A percentile compares a stretch with the other conserved stretches of the same genome.
These are phyloP conservation scores for Vitis hybrid DNA, from an alignment of 177 flowering plant genomes.

Conservation along the genomic window DNA sequence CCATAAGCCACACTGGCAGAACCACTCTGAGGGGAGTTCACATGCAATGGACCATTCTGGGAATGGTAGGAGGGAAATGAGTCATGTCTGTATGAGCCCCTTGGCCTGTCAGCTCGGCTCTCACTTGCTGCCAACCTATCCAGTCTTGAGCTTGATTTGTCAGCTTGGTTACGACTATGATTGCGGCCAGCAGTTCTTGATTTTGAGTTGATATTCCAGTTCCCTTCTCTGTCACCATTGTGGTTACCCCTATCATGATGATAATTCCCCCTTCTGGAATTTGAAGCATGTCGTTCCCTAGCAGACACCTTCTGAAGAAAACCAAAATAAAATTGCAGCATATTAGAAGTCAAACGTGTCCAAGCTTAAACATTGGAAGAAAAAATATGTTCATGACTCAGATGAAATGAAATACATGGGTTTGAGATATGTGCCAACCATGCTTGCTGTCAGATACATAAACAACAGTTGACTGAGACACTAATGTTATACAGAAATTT, in stretches of 20 bases:
- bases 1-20: conserved; percentile 62
- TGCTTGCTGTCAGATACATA: too few species aligned
- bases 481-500: too few species aligned
- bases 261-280: conserved; percentile 66
- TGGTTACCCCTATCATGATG: conserved; percentile 64
- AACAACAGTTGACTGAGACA: too few species aligned
- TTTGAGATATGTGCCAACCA: too few species aligned
- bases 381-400: not conserved
- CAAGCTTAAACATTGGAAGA: not conserved
- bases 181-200: conserved; percentile 59
- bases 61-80: conserved; percentile 51
- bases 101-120: conserved; percentile 45
- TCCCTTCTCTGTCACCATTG: conserved; percentile 79
- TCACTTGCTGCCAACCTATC: conserved; percentile 39
- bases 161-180: conserved; percentile 64
- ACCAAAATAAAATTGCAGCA: conserved; percentile 9
- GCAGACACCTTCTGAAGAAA: conserved; percentile 62
- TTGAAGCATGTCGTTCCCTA: conserved; percentile 67
- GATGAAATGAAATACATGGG: too few species aligned
- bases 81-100: conserved; percentile 45
- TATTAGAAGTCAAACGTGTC: not conserved
- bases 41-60: conserved; percentile 58
- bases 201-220: conserved; percentile 68
- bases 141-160: conserved; percentile 54
- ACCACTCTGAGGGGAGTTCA: conserved; percentile 44